Base-by-base conservation (phyloP, 2,329 filamentous ascomycete genomes). In the Escovopsis sp. region DNA sequence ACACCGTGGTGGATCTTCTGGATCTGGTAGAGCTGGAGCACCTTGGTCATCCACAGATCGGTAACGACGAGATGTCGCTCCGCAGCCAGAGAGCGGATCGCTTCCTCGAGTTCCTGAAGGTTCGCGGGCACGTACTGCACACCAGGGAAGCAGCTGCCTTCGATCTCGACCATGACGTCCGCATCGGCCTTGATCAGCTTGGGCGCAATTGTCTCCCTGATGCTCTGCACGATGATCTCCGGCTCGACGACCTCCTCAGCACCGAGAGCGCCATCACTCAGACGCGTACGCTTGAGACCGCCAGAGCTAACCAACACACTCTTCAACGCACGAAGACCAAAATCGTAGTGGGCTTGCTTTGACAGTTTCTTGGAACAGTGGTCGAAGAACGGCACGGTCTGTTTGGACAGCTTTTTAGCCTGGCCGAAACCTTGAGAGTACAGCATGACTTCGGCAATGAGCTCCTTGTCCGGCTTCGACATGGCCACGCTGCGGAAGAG, bases 401-500 rank as follows among this genome's bases (percentile, higher is more conserved):
- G 87, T 58, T 89, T 91, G 2, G 91, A 94, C 5, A 99, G 71
- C 46, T 81, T 70, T 65, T 96, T 98, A 33, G 91, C 91, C 61
- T 94, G 86, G 55, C 85, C 93, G 71, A 99, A 99, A 57, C 91
- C 91, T 62, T 99, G 91, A 1, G 93, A 98, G 72, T 95, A 99
- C 33, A 99, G 77, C 93, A 98, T 99, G 55, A 99, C 91, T 68
- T 99, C 91, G 33, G 91, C 87, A 64, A 99, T 99, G 45, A 98
- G 82, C 63, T 98, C 93, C 64, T 98, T 98, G 69, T 98, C 93
- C 1, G 91, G 91, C 65, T 96, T 98, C 10, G 91, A 98, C 91
- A 99, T 99, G 48, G 91, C 91, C 41, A 99, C 88, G 56, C 91
- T 98, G 59, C 93, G 82, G 77, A 99, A 99, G 35, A 99, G 71